These are phyloP conservation scores for Orbilia javanica DNA, from an alignment of 2,329 filamentous ascomycete genomes.

Conservation along the genomic window DNA sequence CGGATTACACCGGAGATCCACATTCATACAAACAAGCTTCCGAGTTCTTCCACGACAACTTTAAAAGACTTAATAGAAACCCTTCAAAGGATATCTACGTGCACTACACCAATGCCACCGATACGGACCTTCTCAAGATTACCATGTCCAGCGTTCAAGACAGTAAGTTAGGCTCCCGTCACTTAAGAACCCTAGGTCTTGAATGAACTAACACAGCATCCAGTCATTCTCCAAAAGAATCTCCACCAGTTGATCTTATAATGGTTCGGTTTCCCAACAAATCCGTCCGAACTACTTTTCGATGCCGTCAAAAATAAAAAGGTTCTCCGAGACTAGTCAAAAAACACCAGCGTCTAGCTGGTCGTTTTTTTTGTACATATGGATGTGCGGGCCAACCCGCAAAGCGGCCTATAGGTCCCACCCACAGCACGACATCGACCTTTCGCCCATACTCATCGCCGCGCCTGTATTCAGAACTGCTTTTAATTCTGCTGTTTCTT, in stretches of 20 bases:
- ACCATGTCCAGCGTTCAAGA: constrained; percentile 89
- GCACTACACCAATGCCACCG: constrained; percentile 73
- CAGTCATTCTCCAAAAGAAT: constrained; percentile 62
- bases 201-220: constrained; percentile 17
- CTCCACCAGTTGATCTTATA: constrained; percentile 62
- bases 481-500: constrained; percentile 13
- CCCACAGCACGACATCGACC: constrained; percentile 21
- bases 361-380: constrained; percentile 1
- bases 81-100: constrained; percentile 72
- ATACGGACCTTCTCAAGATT: constrained; percentile 82
- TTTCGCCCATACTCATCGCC: not conserved
- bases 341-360: not conserved
- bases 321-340: constrained; percentile 4
- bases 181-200: not conserved
- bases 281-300: not conserved
- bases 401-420: constrained; percentile 18
- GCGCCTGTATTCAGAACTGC: not conserved
- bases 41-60: constrained; percentile 86
- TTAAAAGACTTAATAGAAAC: constrained; percentile 78
- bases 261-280: not conserved
- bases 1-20: constrained; percentile 79
- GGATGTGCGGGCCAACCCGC: not conserved
- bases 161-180: constrained; percentile 64
- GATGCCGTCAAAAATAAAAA: not conserved
- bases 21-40: constrained; percentile 80